These are phyloP conservation scores for Paraconiothyrium brasiliense DNA, from an alignment of 2,329 filamentous ascomycete species.

Conservation along the genomic window DNA sequence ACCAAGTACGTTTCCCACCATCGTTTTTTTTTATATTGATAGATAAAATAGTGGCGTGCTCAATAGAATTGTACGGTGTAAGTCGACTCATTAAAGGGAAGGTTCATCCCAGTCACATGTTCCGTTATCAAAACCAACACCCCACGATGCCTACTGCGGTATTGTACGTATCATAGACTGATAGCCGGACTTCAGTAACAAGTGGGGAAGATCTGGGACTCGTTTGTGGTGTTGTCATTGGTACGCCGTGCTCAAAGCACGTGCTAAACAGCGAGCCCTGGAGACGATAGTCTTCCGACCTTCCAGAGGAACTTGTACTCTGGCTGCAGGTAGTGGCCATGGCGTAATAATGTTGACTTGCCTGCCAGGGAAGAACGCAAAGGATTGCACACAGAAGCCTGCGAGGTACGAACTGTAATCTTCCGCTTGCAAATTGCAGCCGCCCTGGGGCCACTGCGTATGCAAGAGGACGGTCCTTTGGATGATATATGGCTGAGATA, in stretches of 20 bases:
- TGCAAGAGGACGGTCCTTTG: not conserved
- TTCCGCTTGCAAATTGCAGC: not conserved
- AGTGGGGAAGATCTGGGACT: conserved; percentile 11
- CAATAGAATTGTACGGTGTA: too few species aligned
- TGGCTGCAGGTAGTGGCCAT: not conserved
- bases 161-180: conserved; percentile 22
- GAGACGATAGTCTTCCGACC: too few species aligned
- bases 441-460: not conserved
- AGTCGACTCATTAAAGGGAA: too few species aligned
- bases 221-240: too few species aligned
- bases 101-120: too few species aligned
- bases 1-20: too few species aligned
- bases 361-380: conserved; percentile 1
- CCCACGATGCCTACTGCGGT: not conserved
- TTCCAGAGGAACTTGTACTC: not conserved
- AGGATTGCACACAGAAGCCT: too few species aligned
- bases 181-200: conserved; percentile 22
- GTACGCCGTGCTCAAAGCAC: too few species aligned
- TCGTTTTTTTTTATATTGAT: not conserved
- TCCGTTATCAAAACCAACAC: too few species aligned
- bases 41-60: not conserved
- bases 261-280: too few species aligned
- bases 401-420: too few species aligned
- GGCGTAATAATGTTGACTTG: conserved; percentile 3
- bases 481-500: not conserved